phyloP scores from a whole-genome alignment of 2,329 filamentous ascomycete genomes.

The Madurella mycetomatis region DNA sequence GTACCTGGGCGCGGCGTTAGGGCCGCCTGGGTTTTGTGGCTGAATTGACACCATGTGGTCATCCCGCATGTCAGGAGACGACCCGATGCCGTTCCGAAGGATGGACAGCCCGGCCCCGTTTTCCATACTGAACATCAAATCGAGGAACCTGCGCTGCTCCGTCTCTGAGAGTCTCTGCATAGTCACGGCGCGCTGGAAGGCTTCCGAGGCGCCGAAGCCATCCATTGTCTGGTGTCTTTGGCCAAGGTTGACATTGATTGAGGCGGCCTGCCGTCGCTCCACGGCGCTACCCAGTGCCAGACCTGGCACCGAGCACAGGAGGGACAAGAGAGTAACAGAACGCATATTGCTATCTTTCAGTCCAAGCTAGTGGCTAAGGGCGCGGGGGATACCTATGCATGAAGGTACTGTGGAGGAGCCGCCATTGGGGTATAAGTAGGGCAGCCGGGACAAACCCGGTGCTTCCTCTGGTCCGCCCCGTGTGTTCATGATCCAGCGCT shows the following conservation, averaged over 20 bases:
- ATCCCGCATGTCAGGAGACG: slow-evolving; percentile 31
- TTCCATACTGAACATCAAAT: slow-evolving; percentile 37
- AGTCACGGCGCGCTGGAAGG: slow-evolving; percentile 38
- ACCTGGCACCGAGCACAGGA: not conserved
- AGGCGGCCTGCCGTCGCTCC: not conserved
- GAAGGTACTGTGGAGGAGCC: too few relatives aligned
- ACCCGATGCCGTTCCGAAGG: slow-evolving; percentile 40
- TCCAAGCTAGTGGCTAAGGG: not conserved
- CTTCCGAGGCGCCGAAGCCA: slow-evolving; percentile 38
- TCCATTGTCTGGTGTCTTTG: slow-evolving; percentile 37
- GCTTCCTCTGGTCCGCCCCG: not conserved
- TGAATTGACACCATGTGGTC: slow-evolving; percentile 35
- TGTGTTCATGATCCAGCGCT: not conserved
- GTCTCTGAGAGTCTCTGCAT: slow-evolving; percentile 29
- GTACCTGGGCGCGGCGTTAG: slow-evolving; percentile 28
- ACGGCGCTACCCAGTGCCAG: not conserved
- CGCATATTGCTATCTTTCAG: not conserved
- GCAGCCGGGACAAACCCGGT: not conserved
- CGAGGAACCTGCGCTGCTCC: slow-evolving; percentile 33
- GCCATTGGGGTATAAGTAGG: too few relatives aligned
- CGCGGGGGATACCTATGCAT: too few relatives aligned
- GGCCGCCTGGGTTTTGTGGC: slow-evolving; percentile 31
- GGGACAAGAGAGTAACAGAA: not conserved
- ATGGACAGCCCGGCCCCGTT: slow-evolving; percentile 35
- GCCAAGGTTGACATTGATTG: slow-evolving; percentile 21